Evolutionary conservation across 768 basidiomycete genomes (phyloP), one percentile per base, ranked within the genome.

Genomic region (Phylloporus sp.): DNA sequence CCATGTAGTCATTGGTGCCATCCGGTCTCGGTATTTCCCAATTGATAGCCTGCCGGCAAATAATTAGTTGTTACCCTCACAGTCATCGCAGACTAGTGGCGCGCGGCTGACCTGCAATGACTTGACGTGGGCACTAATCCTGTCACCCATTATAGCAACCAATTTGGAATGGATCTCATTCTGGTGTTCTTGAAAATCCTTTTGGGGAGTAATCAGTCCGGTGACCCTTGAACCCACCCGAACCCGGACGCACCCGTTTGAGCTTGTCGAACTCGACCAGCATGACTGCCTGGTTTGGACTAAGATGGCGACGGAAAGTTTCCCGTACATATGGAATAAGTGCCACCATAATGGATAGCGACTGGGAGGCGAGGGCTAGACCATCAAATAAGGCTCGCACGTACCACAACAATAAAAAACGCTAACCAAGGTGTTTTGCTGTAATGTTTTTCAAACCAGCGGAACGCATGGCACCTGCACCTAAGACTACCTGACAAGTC

Each of bases 131-230:
- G 87, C 84, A 59, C 76, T 81, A 40, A 98, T 74, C 50, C 95
- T 81, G 71, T 98, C 95, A 34, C 93, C 88, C 97, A 99, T 99
- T 72, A 98, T 99, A 38, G 92, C 90, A 53, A 99, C 87, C 49
- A 99, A 77, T 73, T 99, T 99, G 46, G 91, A 82, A 69, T 98
- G 95, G 48, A 99, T 98, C 75, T 98, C 97, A 64, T 95, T 91
- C 70, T 99, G 97, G 70, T 99, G 97, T 69, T 98, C 97, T 78
- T 98, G 95, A 64, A 89, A 98, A 70, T 98, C 97, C 87, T 95
- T 63, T 50, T 40, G 10, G 29, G 38, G 11, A 20, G 20, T 32
- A 20, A 20, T 61, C 38, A 52, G 46, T 35, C 42, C 22, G 35
- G 47, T 43, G 49, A 23, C 38, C 44, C 27, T 38, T 39, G 15